A percentile compares a stretch with the other conserved stretches of the same genome.
Evolutionary conservation across 768 basidiomycete genomes (phyloP).

Genomic region (Gautieria morchelliformis): DNA sequence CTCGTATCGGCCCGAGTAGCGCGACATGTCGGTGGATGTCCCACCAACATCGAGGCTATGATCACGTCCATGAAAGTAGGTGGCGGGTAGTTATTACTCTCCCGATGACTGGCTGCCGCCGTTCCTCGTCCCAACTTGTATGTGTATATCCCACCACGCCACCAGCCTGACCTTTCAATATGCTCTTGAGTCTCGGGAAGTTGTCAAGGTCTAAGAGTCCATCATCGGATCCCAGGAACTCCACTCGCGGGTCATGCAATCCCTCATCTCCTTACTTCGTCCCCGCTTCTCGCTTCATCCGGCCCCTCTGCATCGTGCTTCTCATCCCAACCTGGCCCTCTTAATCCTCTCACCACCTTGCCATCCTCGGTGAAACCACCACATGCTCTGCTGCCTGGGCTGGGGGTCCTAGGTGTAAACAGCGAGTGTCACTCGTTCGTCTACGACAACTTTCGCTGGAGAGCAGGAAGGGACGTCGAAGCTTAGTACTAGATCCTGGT

Average conservation of each 20-base stretch:
- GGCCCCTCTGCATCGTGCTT: too few species aligned
- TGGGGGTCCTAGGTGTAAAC: slow-evolving; percentile 75
- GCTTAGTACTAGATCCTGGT: slow-evolving; percentile 38
- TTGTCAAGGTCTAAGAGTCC: slow-evolving; percentile 70
- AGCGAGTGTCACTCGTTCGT: too few species aligned
- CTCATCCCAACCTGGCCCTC: too few species aligned
- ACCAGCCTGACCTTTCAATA: too few species aligned
- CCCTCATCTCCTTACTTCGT: too few species aligned
- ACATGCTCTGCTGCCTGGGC: slow-evolving; percentile 66
- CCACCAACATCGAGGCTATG: slow-evolving; percentile 84
- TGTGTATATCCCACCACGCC: slow-evolving; percentile 97
- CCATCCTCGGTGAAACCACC: too few species aligned
- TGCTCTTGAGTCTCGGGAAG: too few species aligned
- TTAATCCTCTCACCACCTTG: too few species aligned
- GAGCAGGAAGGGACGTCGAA: slow-evolving; percentile 64
- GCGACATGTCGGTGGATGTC: slow-evolving; percentile 91
- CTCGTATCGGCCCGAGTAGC: slow-evolving; percentile 86
- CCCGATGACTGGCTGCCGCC: slow-evolving; percentile 76
- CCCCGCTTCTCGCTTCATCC: slow-evolving; percentile 36
- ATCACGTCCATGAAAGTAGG: not conserved
- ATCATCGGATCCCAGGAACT: too few species aligned
- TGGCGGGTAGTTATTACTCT: slow-evolving; percentile 26
- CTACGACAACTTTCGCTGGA: slow-evolving; percentile 76
- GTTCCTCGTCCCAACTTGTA: too few species aligned
- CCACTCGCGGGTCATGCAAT: too few species aligned